These are phyloP conservation scores for Marchantia polymorpha DNA, from an alignment of 225 moss, liverwort and hornwort species.

Conservation along the genomic window DNA sequence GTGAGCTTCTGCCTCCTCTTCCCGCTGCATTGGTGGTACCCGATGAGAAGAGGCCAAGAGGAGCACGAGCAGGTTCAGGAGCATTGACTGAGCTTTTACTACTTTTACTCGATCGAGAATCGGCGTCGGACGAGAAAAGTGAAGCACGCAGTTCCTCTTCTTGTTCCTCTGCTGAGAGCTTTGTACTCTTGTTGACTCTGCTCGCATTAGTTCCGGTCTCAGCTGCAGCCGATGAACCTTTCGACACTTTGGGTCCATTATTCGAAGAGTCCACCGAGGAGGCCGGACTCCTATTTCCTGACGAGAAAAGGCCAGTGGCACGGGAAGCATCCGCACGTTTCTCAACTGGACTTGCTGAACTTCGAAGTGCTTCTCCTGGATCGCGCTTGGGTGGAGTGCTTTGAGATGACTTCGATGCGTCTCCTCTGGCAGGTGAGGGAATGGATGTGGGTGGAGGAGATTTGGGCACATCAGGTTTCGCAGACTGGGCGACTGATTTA, in stretches of 20 bases:
- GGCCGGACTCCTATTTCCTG: constrained; percentile 4
- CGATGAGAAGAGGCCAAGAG: constrained; percentile 2
- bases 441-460: not conserved
- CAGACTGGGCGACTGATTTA: not conserved
- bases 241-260: constrained; percentile 1
- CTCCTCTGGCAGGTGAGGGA: not conserved
- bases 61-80: constrained; percentile 2
- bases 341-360: constrained; percentile 15
- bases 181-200: constrained; percentile 15
- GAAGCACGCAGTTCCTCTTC: constrained; percentile 19
- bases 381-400: constrained; percentile 18
- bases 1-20: constrained; percentile 6
- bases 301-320: constrained; percentile 6
- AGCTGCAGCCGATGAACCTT: not conserved
- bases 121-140: constrained; percentile 16
- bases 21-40: not conserved
- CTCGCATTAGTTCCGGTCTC: constrained; percentile 18
- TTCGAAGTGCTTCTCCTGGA: constrained; percentile 15
- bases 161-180: constrained; percentile 17
- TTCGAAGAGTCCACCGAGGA: constrained; percentile 7
- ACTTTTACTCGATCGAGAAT: constrained; percentile 4
- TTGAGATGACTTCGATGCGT: constrained; percentile 10
- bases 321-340: constrained; percentile 1
- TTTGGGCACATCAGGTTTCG: constrained; percentile 12
- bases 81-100: constrained; percentile 15